phyloP scores from a whole-genome alignment of 176 grass and related monocot species.

The Microstegium vimineum region DNA sequence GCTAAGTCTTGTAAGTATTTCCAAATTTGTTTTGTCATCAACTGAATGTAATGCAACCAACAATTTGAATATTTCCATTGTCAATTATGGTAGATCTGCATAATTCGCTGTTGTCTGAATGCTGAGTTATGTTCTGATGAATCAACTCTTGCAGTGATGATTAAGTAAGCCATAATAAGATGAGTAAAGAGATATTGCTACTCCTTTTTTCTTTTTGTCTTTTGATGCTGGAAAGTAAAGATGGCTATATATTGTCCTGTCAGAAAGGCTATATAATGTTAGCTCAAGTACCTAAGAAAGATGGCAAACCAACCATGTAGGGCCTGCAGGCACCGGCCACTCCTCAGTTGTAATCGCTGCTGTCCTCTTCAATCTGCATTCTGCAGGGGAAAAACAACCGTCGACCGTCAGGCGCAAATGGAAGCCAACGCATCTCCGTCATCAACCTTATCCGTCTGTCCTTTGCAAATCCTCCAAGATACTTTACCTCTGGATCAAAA shows the following conservation, averaged over 20 bases:
- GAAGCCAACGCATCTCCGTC: conserved; percentile 11
- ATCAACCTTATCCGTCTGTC: conserved; percentile 10
- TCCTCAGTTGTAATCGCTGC: not conserved
- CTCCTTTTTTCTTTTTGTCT: not conserved
- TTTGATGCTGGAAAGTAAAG: not conserved
- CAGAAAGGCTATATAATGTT: not conserved
- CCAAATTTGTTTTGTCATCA: not conserved
- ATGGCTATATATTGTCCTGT: not conserved
- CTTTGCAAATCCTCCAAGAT: not conserved
- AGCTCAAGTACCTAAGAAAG: not conserved
- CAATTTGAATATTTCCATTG: not conserved
- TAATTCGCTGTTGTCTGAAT: not conserved
- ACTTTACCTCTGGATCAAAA: conserved; percentile 24
- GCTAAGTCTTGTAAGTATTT: not conserved
- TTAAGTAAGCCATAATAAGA: not conserved
- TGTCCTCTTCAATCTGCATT: not conserved
- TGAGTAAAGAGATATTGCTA: not conserved
- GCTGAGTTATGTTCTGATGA: not conserved
- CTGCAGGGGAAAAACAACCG: not conserved
- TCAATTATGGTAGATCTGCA: not conserved
- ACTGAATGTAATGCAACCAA: not conserved
- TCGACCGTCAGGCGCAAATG: not conserved
- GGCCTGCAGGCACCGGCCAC: not conserved
- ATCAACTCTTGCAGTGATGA: not conserved
- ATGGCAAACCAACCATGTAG: not conserved